Base-by-base conservation (phyloP, 108 stramenopile species). In the Discostella pseudostelligera region DNA sequence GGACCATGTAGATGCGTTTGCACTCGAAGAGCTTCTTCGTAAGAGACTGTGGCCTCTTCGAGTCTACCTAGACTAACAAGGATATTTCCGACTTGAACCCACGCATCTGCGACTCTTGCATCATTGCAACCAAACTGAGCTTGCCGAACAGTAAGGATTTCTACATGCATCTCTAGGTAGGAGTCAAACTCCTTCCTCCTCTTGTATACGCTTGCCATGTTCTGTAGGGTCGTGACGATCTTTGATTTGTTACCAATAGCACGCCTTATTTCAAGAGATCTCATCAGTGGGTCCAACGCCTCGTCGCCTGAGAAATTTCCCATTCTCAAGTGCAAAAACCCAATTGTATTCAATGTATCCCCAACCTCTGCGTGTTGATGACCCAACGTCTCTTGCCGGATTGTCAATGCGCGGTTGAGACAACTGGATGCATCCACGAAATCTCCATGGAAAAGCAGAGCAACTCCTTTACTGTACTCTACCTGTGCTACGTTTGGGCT, bases 341-440 rank as follows among this genome's bases (percentile, higher is more conserved):
- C 90, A 79, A 88, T 87, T 65, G 84, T 87, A 65, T 92, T 87
- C 28, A 92, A 64, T 0, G 81, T 83, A 62, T 92, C 88, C 22
- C 84, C 90, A 19, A 87, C 87, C 58, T 78, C 83, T 36, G 56
- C 72, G 50, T 88, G 74, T 39, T 84, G 69, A 43, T 64, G 62
- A 8, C 88, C 90, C 13, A 84, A 50, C 58, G 81, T 74, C 39
- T 83, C 69, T 21, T 65, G 68, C 55, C 88, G 84, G 48, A 89
- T 87, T 44, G 42, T 67, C 9, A 89, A 49, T 12, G 85, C 75
- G 44, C 83, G 86, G 17, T 87, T 76, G 26, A 92, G 81, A 59
- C 84, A 89, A 48, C 59, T 68, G 19, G 81, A 58, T 7, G 90
- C 90, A 22, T 70, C 77, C 16, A 82, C 76, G 21, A 79, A 71